Evolutionary conservation across 306 rosid species (phyloP).

Genomic region (barrel medic (Medicago truncatula)): DNA sequence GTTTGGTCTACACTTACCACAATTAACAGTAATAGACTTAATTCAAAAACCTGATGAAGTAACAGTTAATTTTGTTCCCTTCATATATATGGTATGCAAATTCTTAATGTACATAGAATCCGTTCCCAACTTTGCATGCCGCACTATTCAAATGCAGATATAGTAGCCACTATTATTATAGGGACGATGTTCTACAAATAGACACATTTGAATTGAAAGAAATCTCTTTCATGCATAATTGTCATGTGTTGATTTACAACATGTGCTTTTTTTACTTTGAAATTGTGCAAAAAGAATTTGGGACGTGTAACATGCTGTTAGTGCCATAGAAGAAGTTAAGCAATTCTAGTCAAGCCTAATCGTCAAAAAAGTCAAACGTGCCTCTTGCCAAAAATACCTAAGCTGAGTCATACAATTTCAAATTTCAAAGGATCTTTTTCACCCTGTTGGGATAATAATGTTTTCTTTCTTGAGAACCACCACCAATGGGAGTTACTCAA

Average conservation of each 20-base stretch:
- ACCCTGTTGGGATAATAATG: too few species aligned
- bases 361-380: too few species aligned
- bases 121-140: conserved; percentile 37
- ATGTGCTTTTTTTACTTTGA: conserved; percentile 19
- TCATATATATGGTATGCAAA: conserved; percentile 12
- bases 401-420: too few species aligned
- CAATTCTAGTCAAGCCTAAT: conserved; percentile 13
- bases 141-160: conserved; percentile 37
- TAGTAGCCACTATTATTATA: conserved; percentile 8
- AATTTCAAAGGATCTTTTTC: too few species aligned
- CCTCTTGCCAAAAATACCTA: too few species aligned
- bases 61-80: conserved; percentile 45
- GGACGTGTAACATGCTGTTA: conserved; percentile 5
- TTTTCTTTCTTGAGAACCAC: too few species aligned
- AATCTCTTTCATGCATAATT: conserved; percentile 14
- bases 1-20: conserved; percentile 50
- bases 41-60: conserved; percentile 30
- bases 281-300: conserved; percentile 7
- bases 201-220: conserved; percentile 25
- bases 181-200: conserved; percentile 1
- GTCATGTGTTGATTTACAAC: neutral
- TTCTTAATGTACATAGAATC: conserved; percentile 36
- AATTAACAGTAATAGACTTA: conserved; percentile 36
- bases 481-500: too few species aligned
- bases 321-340: conserved; percentile 1